These are phyloP conservation scores for Kwoniella mangroviensis DNA, from an alignment of 768 basidiomycete species.

Conservation along the genomic window DNA sequence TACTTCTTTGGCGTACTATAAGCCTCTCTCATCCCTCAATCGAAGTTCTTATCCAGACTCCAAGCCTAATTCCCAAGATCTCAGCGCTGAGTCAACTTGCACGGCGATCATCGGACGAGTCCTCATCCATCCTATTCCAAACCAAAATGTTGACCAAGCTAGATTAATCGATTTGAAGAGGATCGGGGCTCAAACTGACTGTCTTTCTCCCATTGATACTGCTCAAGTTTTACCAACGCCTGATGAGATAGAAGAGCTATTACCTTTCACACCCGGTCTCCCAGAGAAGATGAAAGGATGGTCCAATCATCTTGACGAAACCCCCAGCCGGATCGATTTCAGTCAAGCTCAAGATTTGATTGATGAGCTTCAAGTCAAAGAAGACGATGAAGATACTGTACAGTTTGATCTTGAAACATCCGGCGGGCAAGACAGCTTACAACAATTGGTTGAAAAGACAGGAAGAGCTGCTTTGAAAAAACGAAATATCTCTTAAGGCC, in stretches of 20 bases:
- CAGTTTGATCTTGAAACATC: background rate
- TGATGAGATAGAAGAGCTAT: background rate
- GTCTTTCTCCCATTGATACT: background rate
- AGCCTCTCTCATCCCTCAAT: background rate
- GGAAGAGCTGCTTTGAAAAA: background rate
- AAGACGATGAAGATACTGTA: background rate
- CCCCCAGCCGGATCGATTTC: background rate
- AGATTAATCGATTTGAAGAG: too few species aligned
- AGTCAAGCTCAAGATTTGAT: background rate
- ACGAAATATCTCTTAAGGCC: background rate
- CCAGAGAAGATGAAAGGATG: conserved; percentile 15
- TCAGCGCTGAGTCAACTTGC: background rate
- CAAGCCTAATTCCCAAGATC: background rate
- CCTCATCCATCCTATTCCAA: too few species aligned
- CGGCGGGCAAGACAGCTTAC: background rate
- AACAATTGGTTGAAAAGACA: background rate
- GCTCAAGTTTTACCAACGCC: background rate
- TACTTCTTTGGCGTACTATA: background rate
- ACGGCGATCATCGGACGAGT: background rate
- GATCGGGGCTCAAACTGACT: too few species aligned
- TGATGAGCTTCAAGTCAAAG: background rate
- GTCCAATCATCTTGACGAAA: background rate
- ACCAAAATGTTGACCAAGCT: too few species aligned
- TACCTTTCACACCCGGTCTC: conserved; percentile 13
- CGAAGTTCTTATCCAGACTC: background rate